Base-by-base conservation (phyloP, 2,329 filamentous ascomycete species). In the Colletotrichum sp. region DNA sequence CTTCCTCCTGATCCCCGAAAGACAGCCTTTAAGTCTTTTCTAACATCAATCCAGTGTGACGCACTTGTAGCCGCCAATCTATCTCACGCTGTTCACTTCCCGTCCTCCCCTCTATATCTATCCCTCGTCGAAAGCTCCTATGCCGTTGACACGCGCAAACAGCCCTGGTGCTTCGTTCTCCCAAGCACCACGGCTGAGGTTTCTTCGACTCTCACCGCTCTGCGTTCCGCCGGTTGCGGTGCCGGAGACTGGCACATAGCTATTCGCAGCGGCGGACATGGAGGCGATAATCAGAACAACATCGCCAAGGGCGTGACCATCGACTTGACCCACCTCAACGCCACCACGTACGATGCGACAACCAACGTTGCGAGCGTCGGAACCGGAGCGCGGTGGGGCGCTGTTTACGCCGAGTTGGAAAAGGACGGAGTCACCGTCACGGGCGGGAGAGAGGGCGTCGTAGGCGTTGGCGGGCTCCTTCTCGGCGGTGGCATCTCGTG, bases 181-280 rank as follows among this genome's bases (percentile, higher is more conserved):
- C 57, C 57, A 18, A 30, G 57, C 16, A 62, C 24, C 57, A 18
- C 57, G 4, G 9, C 16, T 18, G 57, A 62, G 26, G 57, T 62
- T 18, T 62, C 57, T 62, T 10, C 24, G 10, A 32, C 57, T 13
- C 24, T 62, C 57, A 62, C 13, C 28, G 28, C 57, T 18, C 57
- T 62, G 24, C 24, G 57, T 13, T 28, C 24, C 16, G 16, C 28
- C 26, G 57, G 57, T 3, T 9, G 26, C 9, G 57, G 57, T 24
- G 57, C 52, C n/a, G 52, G 52, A 28, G 52, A 57, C 21, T 57
- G 52, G 52, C 52, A 57, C 24, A 57, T 57, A 15, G 57, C 57
- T 1, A 62, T 62, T 16, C 86, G 87, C 59, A 87, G 88, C 77
- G 89, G 88, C 28, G 89, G 89, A 1, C 89, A 90, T 80, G 84